Conservation (phyloP, 1,139 yeast species). For the Geotrichum candidum region DNA sequence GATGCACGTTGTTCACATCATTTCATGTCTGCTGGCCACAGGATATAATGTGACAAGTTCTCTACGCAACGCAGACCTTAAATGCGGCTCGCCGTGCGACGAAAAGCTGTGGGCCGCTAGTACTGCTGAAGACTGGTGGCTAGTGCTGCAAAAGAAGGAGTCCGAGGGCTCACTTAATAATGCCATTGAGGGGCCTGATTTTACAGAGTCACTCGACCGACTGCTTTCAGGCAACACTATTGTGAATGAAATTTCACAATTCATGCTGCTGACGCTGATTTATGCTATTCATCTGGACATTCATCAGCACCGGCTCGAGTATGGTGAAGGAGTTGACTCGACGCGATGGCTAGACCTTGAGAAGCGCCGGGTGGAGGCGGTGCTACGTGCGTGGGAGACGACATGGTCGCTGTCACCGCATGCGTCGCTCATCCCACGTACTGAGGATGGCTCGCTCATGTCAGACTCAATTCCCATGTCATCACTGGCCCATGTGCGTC, state of each 20-base stretch:
- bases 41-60: conserved; percentile 59
- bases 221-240: conserved; percentile 31
- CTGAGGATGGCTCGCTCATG: conserved; percentile 37
- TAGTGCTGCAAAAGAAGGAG: conserved; percentile 28
- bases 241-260: conserved; percentile 33
- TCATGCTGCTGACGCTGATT: conserved; percentile 56
- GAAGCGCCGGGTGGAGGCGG: conserved; percentile 26
- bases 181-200: conserved; percentile 29
- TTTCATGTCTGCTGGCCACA: conserved; percentile 65
- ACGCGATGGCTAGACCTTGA: conserved; percentile 17
- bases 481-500: conserved; percentile 37
- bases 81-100: conserved; percentile 69
- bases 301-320: conserved; percentile 34
- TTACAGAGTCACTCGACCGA: conserved; percentile 25
- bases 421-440: conserved; percentile 36
- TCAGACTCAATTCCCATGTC: conserved; percentile 39
- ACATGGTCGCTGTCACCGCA: conserved; percentile 38
- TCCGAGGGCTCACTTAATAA: conserved; percentile 25
- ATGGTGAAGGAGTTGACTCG: conserved; percentile 15
- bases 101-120: conserved; percentile 71
- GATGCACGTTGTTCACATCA: conserved; percentile 67
- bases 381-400: conserved; percentile 38
- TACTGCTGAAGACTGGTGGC: conserved; percentile 54
- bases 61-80: conserved; percentile 33
- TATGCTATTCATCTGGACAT: conserved; percentile 70